Conservation (phyloP, 352 stramenopile genomes). For the Pythium brachiatum region DNA sequence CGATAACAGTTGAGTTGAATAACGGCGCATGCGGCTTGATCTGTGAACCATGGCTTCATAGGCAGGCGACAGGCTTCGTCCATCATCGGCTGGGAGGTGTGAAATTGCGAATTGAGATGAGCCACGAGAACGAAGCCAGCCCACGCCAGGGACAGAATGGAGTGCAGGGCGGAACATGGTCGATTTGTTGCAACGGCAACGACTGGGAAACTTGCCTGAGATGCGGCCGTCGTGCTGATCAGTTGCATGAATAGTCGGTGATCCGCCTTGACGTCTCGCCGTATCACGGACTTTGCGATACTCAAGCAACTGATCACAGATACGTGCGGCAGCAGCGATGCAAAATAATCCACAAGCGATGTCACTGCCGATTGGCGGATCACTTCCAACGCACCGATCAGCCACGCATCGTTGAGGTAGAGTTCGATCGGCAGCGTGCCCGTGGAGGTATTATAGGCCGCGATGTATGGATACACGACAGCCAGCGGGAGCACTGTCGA, state of each 20-base stretch:
- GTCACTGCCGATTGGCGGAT: constrained; percentile 1
- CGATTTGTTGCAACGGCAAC: neutral
- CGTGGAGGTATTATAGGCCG: neutral
- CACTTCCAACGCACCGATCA: neutral
- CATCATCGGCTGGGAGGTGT: too few species aligned
- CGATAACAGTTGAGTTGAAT: too few species aligned
- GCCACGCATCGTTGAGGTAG: constrained; percentile 1
- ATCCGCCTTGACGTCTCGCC: neutral
- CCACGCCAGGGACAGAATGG: neutral
- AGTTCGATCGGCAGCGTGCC: neutral
- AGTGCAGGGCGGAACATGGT: neutral
- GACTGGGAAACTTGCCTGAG: too few species aligned
- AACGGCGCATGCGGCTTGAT: too few species aligned
- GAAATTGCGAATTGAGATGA: too few species aligned
- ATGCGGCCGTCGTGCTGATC: neutral
- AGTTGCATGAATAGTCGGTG: neutral
- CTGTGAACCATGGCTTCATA: too few species aligned
- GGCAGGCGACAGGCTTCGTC: too few species aligned
- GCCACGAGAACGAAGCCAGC: neutral
- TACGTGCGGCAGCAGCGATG: neutral
- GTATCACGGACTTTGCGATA: neutral
- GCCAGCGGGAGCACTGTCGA: neutral
- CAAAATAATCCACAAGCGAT: constrained; percentile 5
- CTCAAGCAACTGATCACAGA: neutral
- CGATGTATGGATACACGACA: neutral